These are phyloP conservation scores for Pistacia atlantica DNA, from an alignment of 345 rosid species.

Conservation along the genomic window DNA sequence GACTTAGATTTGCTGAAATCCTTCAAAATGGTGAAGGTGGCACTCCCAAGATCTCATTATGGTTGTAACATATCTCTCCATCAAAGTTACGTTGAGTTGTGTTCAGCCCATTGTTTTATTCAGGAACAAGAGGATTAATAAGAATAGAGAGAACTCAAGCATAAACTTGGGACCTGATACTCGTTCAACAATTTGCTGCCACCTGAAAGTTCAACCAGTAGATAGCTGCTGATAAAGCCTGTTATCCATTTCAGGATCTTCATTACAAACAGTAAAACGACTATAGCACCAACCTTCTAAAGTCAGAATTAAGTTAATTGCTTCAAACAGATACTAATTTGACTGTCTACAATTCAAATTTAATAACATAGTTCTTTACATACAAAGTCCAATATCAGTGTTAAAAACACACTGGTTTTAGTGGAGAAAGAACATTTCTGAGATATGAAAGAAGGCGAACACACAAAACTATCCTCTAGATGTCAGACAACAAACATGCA, in stretches of 20 bases:
- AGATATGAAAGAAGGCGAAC: background rate
- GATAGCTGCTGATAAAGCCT: slow-evolving; percentile 95
- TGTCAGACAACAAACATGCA: background rate
- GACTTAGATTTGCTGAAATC: background rate
- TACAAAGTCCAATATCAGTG: background rate
- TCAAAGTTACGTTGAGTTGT: slow-evolving; percentile 14
- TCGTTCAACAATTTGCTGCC: slow-evolving; percentile 48
- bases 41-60: background rate
- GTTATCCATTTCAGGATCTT: slow-evolving; percentile 79
- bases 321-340: slow-evolving; percentile 3
- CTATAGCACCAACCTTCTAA: slow-evolving; percentile 20
- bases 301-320: slow-evolving; percentile 3
- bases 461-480: background rate
- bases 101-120: slow-evolving; percentile 44
- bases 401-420: background rate
- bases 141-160: slow-evolving; percentile 56
- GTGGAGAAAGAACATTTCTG: background rate
- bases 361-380: background rate
- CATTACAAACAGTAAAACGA: slow-evolving; percentile 52
- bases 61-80: background rate
- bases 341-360: background rate
- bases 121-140: slow-evolving; percentile 63
- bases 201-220: slow-evolving; percentile 99
- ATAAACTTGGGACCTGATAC: slow-evolving; percentile 47
- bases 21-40: background rate